phyloP scores from a whole-genome alignment of 2,329 filamentous ascomycete genomes.

The Ceratocystis lukuohia region DNA sequence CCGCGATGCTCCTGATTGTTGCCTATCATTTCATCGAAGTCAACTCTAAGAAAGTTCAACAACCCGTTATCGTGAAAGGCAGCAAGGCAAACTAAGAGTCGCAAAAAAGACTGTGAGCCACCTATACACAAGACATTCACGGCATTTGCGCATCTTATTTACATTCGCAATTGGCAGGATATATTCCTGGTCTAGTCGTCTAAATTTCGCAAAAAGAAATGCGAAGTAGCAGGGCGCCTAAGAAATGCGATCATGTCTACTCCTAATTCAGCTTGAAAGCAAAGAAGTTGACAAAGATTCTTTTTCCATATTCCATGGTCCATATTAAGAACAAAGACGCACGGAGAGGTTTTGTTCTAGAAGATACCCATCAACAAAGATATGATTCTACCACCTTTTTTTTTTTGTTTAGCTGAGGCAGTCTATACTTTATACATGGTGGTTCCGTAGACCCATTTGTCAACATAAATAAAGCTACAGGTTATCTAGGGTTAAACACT shows the following conservation, averaged over 20 bases:
- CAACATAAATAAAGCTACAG: not conserved
- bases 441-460: too few relatives aligned
- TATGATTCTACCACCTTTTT: not conserved
- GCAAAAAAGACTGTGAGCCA: not conserved
- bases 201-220: not conserved
- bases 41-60: conserved; percentile 43
- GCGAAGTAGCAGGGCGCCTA: not conserved
- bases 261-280: not conserved
- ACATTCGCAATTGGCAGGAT: not conserved
- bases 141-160: not conserved
- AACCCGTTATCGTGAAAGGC: conserved; percentile 14
- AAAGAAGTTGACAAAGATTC: not conserved
- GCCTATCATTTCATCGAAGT: conserved; percentile 94
- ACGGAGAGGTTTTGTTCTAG: conserved; percentile 5
- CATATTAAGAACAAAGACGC: not conserved
- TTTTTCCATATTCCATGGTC: not conserved
- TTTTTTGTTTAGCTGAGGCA: not conserved
- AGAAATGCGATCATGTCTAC: not conserved
- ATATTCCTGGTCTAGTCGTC: not conserved
- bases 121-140: too few relatives aligned
- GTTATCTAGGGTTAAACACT: not conserved
- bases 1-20: conserved; percentile 83
- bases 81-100: conserved; percentile 15
- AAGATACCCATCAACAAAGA: conserved; percentile 16
- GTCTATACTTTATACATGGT: not conserved